A percentile compares a stretch with the other conserved stretches of the same genome.
Conservation (phyloP, 306 rosid genomes). For the Castanea mollissima region DNA sequence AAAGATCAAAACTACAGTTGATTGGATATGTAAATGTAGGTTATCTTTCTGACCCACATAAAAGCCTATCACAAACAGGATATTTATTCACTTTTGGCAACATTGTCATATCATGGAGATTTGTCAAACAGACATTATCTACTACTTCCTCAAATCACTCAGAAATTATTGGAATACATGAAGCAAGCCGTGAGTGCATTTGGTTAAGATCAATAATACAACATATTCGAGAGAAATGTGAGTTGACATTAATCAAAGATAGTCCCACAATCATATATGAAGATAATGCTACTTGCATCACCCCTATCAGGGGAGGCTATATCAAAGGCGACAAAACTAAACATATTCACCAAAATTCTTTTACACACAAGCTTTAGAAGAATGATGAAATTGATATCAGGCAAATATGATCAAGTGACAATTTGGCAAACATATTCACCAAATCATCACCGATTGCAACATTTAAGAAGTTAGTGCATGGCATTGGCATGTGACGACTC, state of each 20-base stretch:
- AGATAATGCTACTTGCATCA: background rate
- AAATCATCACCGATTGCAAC: too few species aligned
- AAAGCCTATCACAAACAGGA: background rate
- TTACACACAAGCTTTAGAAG: background rate
- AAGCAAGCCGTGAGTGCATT: background rate
- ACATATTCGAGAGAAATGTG: background rate
- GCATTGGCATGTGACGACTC: too few species aligned
- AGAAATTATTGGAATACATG: background rate
- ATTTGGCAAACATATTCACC: too few species aligned
- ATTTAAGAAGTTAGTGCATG: too few species aligned
- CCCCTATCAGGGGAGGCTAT: background rate
- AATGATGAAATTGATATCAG: too few species aligned
- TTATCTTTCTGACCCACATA: background rate
- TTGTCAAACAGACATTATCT: background rate
- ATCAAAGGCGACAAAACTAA: background rate
- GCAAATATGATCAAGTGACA: too few species aligned
- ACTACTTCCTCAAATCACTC: background rate
- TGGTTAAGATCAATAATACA: background rate
- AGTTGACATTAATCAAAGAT: background rate
- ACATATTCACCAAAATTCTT: slow-evolving; percentile 3
- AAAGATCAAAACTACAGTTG: background rate
- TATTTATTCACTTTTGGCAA: background rate
- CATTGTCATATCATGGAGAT: background rate
- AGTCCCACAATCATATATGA: background rate
- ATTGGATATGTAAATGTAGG: background rate